phyloP scores from a whole-genome alignment of 805 yeast species.

The Candida pseudofarinosa region DNA sequence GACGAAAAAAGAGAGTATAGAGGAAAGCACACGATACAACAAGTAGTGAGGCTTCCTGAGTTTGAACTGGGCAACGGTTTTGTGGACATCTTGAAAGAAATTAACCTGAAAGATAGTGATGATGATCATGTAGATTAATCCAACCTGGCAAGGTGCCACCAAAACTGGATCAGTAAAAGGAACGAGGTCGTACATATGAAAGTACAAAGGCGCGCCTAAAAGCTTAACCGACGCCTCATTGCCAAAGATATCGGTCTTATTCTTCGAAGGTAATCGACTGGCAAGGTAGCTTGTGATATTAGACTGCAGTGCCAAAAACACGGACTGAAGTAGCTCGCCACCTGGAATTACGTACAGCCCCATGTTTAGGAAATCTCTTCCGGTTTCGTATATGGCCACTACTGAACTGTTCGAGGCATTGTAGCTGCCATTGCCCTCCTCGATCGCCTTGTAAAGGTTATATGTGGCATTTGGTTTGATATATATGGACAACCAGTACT shows the following conservation, averaged over 20 bases:
- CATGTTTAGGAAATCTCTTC: slow-evolving; percentile 56
- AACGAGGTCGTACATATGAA: slow-evolving; percentile 41
- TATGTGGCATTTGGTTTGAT: slow-evolving; percentile 47
- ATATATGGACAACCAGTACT: slow-evolving; percentile 62
- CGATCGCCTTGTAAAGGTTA: slow-evolving; percentile 37
- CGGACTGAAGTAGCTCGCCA: slow-evolving; percentile 30
- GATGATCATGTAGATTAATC: slow-evolving; percentile 67
- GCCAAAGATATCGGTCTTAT: slow-evolving; percentile 11
- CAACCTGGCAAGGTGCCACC: slow-evolving; percentile 69
- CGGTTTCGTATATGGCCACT: slow-evolving; percentile 53
- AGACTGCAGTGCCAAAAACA: slow-evolving; percentile 24
- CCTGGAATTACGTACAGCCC: slow-evolving; percentile 38
- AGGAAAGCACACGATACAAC: slow-evolving; percentile 46
- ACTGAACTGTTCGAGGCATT: slow-evolving; percentile 28
- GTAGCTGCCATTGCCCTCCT: slow-evolving; percentile 24
- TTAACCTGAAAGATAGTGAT: slow-evolving; percentile 68
- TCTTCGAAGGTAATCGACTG: slow-evolving; percentile 6
- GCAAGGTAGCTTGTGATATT: slow-evolving; percentile 19
- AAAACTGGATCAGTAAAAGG: slow-evolving; percentile 50
- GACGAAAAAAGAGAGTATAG: slow-evolving; percentile 53
- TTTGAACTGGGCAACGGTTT: slow-evolving; percentile 39
- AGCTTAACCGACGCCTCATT: slow-evolving; percentile 14
- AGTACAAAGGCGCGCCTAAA: slow-evolving; percentile 30
- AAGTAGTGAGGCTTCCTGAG: slow-evolving; percentile 44
- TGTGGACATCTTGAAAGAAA: slow-evolving; percentile 55